Conservation (phyloP, 2,329 filamentous ascomycete genomes). For the Trichocomaceae sp. region DNA sequence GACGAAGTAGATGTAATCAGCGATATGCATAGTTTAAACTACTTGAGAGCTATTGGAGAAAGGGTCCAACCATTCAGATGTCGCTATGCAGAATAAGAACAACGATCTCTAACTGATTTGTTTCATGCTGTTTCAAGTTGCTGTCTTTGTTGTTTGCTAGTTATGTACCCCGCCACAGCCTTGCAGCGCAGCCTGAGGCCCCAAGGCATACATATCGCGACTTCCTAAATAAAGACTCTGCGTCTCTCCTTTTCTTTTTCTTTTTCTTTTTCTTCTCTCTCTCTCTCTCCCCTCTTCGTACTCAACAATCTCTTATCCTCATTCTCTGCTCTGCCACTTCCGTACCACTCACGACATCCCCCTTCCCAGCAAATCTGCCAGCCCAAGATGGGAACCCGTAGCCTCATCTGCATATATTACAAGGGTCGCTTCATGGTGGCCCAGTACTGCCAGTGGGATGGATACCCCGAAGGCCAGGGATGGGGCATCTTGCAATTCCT, state of each 20-base stretch:
- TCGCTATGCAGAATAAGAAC: too few relatives aligned
- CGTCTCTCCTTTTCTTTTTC: not conserved
- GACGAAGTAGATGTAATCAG: not conserved
- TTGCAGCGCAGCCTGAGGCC: not conserved
- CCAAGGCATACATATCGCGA: not conserved
- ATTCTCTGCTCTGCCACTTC: not conserved
- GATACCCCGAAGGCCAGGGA: conserved; percentile 22
- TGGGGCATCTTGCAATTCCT: conserved; percentile 20
- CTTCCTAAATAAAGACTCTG: not conserved
- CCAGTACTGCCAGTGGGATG: conserved; percentile 26
- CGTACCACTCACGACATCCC: not conserved
- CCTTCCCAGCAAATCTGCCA: not conserved
- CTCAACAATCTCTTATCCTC: too few relatives aligned
- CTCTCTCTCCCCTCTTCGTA: not conserved
- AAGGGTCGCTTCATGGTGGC: conserved; percentile 20
- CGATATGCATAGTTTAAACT: not conserved
- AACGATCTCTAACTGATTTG: too few relatives aligned
- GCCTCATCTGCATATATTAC: conserved; percentile 19
- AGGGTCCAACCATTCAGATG: too few relatives aligned
- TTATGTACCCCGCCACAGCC: too few relatives aligned
- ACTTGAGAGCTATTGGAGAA: too few relatives aligned
- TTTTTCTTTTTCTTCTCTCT: not conserved
- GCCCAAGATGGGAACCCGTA: conserved; percentile 18
- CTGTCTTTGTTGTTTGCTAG: too few relatives aligned
- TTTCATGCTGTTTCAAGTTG: too few relatives aligned